Percentiles rank a stretch among this genome's conserved stretches.
These are phyloP conservation scores for Heracleum sosnowskyi DNA, from an alignment of 129 eudicot species.

Conservation along the genomic window DNA sequence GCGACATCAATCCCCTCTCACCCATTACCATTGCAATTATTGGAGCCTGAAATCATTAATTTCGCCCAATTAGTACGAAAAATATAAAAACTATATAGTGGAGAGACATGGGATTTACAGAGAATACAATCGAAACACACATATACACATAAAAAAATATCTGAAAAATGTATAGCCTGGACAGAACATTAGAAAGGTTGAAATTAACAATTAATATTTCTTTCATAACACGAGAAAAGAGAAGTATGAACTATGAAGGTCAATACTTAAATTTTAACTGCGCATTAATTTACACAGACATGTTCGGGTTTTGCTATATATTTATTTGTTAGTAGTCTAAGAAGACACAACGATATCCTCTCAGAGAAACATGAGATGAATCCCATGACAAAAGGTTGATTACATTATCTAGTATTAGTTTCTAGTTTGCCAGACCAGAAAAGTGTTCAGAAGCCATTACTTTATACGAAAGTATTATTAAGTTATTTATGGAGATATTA, in stretches of 20 bases:
- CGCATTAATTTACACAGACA: background rate
- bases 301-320: background rate
- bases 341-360: too few species aligned
- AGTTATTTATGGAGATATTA: background rate
- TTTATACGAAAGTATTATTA: background rate
- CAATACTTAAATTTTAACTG: background rate
- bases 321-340: background rate
- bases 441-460: background rate
- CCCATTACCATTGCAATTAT: slow-evolving; percentile 98
- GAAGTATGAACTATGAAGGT: background rate
- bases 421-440: background rate
- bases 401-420: background rate
- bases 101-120: background rate
- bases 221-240: background rate
- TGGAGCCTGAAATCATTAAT: slow-evolving; percentile 49
- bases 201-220: background rate
- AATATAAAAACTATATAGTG: background rate
- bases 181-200: background rate
- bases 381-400: background rate
- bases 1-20: slow-evolving; percentile 77
- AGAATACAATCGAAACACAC: background rate
- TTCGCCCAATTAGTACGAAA: background rate
- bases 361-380: background rate
- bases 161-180: background rate
- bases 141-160: background rate